Evolutionary conservation across 495 filamentous ascomycete genomes (phyloP).

Genomic region (Xylaria longipes): DNA sequence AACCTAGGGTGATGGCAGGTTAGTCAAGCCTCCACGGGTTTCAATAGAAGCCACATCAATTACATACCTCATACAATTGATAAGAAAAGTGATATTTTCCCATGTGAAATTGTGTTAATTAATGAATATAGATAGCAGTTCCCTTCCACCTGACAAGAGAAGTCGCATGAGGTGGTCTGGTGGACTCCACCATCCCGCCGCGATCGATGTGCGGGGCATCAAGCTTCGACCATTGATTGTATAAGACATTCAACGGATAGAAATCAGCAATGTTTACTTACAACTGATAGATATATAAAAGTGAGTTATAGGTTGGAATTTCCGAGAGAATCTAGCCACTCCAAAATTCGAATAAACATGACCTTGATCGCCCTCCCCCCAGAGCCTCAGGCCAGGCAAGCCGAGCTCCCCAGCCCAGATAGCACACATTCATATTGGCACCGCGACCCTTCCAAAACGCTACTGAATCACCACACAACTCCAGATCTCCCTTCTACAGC

Average conservation of each 20-base stretch:
- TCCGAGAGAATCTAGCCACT: neutral
- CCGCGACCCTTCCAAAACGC: slow-evolving; percentile 59
- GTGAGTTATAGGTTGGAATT: neutral
- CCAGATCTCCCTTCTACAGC: slow-evolving; percentile 64
- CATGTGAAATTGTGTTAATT: neutral
- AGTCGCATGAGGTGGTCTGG: slow-evolving; percentile 14
- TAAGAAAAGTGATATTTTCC: neutral
- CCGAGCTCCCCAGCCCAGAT: slow-evolving; percentile 54
- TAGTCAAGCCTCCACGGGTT: neutral
- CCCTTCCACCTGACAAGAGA: neutral
- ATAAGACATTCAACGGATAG: neutral
- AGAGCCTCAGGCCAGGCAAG: neutral
- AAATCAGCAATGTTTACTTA: neutral
- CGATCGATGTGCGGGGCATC: slow-evolving; percentile 14
- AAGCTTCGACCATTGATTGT: neutral
- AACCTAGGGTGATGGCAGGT: neutral
- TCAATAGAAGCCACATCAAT: neutral
- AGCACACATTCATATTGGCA: slow-evolving; percentile 80
- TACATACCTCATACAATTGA: neutral
- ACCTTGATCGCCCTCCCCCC: neutral
- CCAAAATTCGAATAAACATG: neutral
- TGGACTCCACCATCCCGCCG: slow-evolving; percentile 5
- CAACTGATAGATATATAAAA: neutral
- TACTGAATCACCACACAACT: slow-evolving; percentile 67
- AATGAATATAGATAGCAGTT: neutral